Evolutionary conservation across 495 filamentous ascomycete genomes (phyloP), one percentile per base, ranked within the genome.

Genomic region (Podospora conica): DNA sequence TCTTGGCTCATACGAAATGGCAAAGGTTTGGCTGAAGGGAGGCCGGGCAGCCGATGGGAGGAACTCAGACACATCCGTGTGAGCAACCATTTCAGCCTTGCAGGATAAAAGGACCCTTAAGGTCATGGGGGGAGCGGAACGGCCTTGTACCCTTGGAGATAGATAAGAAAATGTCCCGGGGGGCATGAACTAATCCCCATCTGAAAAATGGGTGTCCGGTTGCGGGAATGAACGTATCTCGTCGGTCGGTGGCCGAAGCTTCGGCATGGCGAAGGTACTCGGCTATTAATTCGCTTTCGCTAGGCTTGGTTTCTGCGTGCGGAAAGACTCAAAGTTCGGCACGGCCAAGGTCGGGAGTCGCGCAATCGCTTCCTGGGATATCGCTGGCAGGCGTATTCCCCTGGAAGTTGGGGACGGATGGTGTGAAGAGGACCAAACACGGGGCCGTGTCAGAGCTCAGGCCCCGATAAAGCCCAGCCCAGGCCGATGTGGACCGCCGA

Each of bases 1-100:
- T 82, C 79, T 97, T 11, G 89, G 92, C 20, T 86, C 89, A 21
- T 96, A 96, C 77, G 92, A 97, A 75, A 87, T 86, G 63, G 88
- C 88, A 25, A 83, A 91, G 68, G 77, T 88, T 40, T 92, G 86
- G 80, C 78, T 96, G 67, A 82, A 79, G 53, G 27, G 66, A 60
- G 60, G 60, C 12, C 15, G n/a, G 55, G 21, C 40, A 25, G 25
- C n/a, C 20, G 31, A 21, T 18, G 63, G 31, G 48, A 25, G 58
- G 40, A n/a, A n/a, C 7, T 8, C 40, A 48, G 40, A 48, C 40
- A 48, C 4, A 18, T 18, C 40, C 40, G 9, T n/a, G 40, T 48
- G 40, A 48, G 15, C 4, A n/a, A 18, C 6, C 15, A 48, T n/a
- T 48, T n/a, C 18, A 48, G 40, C 40, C 5, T 48, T 48, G 40